A percentile compares a stretch with the other conserved stretches of the same genome.
phyloP scores from a whole-genome alignment of 2,329 filamentous ascomycete genomes.

The Hypomyces perniciosus region DNA sequence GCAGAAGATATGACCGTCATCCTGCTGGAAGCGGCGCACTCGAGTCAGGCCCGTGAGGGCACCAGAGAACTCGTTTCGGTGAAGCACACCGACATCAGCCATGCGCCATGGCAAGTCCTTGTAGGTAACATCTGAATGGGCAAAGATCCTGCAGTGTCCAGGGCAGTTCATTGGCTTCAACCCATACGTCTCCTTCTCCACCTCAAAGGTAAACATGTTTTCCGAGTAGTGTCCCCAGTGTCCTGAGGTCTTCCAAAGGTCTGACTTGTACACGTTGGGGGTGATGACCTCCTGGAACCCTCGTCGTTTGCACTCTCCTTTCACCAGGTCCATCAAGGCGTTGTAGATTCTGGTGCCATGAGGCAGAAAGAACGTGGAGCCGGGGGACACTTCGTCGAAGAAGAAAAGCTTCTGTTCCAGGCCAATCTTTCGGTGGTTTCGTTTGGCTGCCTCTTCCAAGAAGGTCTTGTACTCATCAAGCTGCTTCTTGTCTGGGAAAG shows the following conservation, averaged over 20 bases:
- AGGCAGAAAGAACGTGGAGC: slow-evolving; percentile 85
- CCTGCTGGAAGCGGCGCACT: slow-evolving; percentile 90
- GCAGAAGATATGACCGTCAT: slow-evolving; percentile 96
- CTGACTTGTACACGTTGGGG: slow-evolving; percentile 89
- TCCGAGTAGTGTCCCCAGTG: slow-evolving; percentile 85
- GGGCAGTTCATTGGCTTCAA: slow-evolving; percentile 99
- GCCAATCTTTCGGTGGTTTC: slow-evolving; percentile 89
- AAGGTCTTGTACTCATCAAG: slow-evolving; percentile 92
- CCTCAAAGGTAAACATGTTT: slow-evolving; percentile 74
- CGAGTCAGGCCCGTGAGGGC: slow-evolving; percentile 85
- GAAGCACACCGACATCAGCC: slow-evolving; percentile 92
- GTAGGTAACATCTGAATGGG: slow-evolving; percentile 77
- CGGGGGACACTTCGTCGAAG: slow-evolving; percentile 90
- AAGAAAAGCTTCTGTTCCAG: slow-evolving; percentile 97
- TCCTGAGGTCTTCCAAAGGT: slow-evolving; percentile 89
- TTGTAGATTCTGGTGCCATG: slow-evolving; percentile 94
- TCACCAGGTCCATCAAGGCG: slow-evolving; percentile 72
- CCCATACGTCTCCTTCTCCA: slow-evolving; percentile 67
- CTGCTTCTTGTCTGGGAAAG: slow-evolving; percentile 90
- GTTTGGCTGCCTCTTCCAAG: slow-evolving; percentile 95
- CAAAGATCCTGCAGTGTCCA: slow-evolving; percentile 85
- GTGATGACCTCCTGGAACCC: slow-evolving; percentile 94
- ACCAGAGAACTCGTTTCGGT: slow-evolving; percentile 92
- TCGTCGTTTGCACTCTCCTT: slow-evolving; percentile 84
- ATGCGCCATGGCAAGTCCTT: slow-evolving; percentile 80